Percentiles rank a stretch among this genome's conserved stretches.
phyloP scores from a whole-genome alignment of 257 asterid species.

The Solanum bulbocastanum region DNA sequence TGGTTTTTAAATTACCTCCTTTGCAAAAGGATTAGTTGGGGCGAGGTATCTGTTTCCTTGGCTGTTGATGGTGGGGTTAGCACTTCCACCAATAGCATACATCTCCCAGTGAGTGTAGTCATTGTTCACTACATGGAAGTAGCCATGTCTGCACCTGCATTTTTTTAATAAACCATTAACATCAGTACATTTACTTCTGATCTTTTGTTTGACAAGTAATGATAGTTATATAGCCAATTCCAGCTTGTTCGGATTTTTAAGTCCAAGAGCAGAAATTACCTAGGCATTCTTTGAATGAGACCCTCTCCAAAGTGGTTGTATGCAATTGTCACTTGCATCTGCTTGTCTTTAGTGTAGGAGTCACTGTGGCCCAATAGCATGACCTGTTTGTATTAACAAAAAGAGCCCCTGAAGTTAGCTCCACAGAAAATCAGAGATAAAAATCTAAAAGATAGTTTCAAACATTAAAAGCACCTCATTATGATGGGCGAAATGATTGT shows the following conservation, averaged over 20 bases:
- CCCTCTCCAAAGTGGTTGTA: conserved; percentile 91
- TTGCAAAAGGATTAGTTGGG: conserved; percentile 59
- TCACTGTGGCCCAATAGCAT: conserved; percentile 96
- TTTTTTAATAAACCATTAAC: not conserved
- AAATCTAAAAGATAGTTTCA: not conserved
- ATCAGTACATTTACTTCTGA: not conserved
- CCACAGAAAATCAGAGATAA: not conserved
- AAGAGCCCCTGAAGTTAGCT: not conserved
- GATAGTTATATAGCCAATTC: not conserved
- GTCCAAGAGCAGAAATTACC: conserved; percentile 24
- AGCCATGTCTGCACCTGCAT: conserved; percentile 84
- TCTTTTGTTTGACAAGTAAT: not conserved
- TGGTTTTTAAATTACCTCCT: conserved; percentile 43
- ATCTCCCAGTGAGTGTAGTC: conserved; percentile 97
- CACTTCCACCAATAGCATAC: conserved; percentile 98
- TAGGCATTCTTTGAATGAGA: conserved; percentile 94
- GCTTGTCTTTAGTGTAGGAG: conserved; percentile 69
- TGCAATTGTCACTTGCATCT: conserved; percentile 95
- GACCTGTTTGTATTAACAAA: conserved; percentile 37
- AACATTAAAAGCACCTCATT: conserved; percentile 47
- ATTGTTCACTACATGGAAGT: conserved; percentile 93
- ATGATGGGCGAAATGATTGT: conserved; percentile 80
- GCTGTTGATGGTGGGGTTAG: conserved; percentile 82
- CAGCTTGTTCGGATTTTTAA: not conserved
- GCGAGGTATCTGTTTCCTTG: conserved; percentile 91